These are phyloP conservation scores for Symbiodinium natans DNA, from an alignment of 73 alveolate genomes.

Conservation along the genomic window DNA sequence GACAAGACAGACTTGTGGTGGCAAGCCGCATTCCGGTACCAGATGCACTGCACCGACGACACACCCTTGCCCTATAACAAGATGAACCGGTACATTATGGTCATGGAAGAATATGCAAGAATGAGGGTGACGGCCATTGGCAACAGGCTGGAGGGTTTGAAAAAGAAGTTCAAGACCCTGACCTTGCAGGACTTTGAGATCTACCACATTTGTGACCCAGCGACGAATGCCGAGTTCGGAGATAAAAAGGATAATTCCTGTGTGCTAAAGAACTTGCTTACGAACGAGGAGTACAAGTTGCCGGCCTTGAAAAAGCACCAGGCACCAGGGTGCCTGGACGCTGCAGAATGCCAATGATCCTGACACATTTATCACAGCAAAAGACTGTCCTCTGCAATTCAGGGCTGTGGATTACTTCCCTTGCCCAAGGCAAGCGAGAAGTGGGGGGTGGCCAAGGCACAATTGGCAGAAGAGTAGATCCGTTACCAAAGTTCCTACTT, in stretches of 20 bases:
- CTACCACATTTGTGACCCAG: not conserved
- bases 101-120: not conserved
- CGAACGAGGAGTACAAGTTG: not conserved
- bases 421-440: not conserved
- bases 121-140: not conserved
- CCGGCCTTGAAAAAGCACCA: not conserved
- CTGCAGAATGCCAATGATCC: not conserved
- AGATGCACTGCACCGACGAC: not conserved
- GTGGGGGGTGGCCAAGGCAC: not conserved
- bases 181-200: not conserved
- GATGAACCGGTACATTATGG: not conserved
- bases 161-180: not conserved
- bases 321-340: not conserved
- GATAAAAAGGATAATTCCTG: not conserved
- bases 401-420: not conserved
- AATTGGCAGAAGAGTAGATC: not conserved
- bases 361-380: not conserved
- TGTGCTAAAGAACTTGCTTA: not conserved
- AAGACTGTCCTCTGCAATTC: not conserved
- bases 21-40: too few relatives aligned
- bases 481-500: too few relatives aligned
- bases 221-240: not conserved
- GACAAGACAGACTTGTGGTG: too few relatives aligned
- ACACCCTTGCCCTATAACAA: not conserved
- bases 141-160: not conserved